Evolutionary conservation across 139 green algal species (phyloP).

Genomic region (Medakamo hakoo): DNA sequence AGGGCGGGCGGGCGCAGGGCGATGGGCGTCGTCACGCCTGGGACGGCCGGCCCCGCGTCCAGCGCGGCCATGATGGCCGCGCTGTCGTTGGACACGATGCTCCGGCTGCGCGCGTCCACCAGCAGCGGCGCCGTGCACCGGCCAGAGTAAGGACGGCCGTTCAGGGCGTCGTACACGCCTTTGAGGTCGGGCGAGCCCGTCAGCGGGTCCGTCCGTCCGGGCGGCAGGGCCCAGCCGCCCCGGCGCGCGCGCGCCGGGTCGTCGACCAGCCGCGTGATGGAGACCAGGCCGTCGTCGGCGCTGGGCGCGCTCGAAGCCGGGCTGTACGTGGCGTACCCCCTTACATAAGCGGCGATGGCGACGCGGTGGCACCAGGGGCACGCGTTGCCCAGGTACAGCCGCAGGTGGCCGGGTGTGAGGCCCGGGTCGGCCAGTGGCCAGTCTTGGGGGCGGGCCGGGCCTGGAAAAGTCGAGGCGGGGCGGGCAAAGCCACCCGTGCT

Average conservation of each 20-base stretch:
- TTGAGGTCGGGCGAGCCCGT: slow-evolving; percentile 48
- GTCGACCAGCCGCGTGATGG: slow-evolving; percentile 28
- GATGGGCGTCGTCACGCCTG: too few relatives aligned
- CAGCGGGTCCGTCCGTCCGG: slow-evolving; percentile 19
- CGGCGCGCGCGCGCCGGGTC: slow-evolving; percentile 54
- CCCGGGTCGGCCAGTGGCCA: slow-evolving; percentile 24
- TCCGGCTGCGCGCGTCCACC: slow-evolving; percentile 34
- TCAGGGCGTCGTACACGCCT: slow-evolving; percentile 59
- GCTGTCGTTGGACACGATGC: slow-evolving; percentile 66
- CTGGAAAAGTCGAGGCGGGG: slow-evolving; percentile 50
- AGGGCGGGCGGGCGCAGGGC: slow-evolving; percentile 42
- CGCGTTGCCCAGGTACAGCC: slow-evolving; percentile 81
- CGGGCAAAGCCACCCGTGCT: slow-evolving; percentile 50
- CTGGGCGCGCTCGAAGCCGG: slow-evolving; percentile 21
- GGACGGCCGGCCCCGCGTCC: slow-evolving; percentile 22
- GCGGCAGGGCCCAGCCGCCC: slow-evolving; percentile 54
- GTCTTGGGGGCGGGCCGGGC: slow-evolving; percentile 24
- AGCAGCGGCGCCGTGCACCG: slow-evolving; percentile 79
- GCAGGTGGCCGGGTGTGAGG: slow-evolving; percentile 41
- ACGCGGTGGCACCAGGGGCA: slow-evolving; percentile 94
- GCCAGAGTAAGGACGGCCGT: slow-evolving; percentile 47
- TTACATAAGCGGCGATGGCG: slow-evolving; percentile 41
- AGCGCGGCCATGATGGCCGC: slow-evolving; percentile 52
- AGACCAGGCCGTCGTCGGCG: too few relatives aligned
- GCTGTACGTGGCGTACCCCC: slow-evolving; percentile 47